These are phyloP conservation scores for Peronospora destructor DNA, from an alignment of 352 stramenopile genomes.

Conservation along the genomic window DNA sequence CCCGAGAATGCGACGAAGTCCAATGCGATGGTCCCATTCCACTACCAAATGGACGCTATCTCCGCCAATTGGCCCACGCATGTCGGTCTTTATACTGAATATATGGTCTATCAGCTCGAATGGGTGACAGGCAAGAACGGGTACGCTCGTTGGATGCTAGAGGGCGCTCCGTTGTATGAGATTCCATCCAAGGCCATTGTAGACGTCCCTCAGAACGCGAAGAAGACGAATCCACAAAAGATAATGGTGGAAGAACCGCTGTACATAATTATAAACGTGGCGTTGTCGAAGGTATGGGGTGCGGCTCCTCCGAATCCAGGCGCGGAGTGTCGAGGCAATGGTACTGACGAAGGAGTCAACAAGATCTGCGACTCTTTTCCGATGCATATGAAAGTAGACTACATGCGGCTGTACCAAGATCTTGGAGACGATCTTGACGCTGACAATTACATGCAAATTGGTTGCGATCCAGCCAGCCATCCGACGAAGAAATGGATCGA, in stretches of 20 bases:
- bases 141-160: constrained; percentile 63
- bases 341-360: constrained; percentile 29
- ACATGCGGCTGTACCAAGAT: constrained; percentile 65
- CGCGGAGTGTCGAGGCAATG: constrained; percentile 48
- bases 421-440: constrained; percentile 25
- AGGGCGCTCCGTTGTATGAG: constrained; percentile 47
- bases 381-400: constrained; percentile 70
- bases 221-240: constrained; percentile 48
- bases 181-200: constrained; percentile 39
- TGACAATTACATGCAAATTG: constrained; percentile 48
- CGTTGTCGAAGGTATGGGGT: constrained; percentile 87
- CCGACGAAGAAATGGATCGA: constrained; percentile 67
- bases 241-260: constrained; percentile 84
- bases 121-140: constrained; percentile 60
- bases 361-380: constrained; percentile 59
- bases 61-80: constrained; percentile 69
- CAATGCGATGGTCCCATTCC: constrained; percentile 52
- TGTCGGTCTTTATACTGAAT: constrained; percentile 45
- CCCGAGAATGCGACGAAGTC: constrained; percentile 26
- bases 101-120: constrained; percentile 56
- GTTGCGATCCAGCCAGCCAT: constrained; percentile 47
- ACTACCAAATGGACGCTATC: constrained; percentile 77
- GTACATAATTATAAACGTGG: constrained; percentile 91
- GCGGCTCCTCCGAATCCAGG: constrained; percentile 43
- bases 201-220: constrained; percentile 40